Conservation (phyloP, 176 grass and related monocot species). For the Carex scoparia region DNA sequence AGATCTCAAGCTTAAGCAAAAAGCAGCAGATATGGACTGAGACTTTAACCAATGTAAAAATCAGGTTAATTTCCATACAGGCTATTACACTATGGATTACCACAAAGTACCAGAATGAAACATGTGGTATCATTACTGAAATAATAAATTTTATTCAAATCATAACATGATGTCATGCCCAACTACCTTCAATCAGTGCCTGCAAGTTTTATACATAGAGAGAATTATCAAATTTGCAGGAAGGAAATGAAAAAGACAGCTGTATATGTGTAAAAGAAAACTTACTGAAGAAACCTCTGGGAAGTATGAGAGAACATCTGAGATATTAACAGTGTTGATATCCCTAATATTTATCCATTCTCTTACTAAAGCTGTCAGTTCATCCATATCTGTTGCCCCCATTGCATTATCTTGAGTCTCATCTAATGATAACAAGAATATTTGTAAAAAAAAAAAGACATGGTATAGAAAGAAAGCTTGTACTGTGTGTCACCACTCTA, state of each 20-base stretch:
- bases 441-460: neutral
- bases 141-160: neutral
- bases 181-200: slow-evolving; percentile 80
- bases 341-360: slow-evolving; percentile 69
- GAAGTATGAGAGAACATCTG: slow-evolving; percentile 75
- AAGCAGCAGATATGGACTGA: neutral
- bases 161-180: neutral
- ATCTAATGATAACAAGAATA: slow-evolving; percentile 33
- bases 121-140: neutral
- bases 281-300: slow-evolving; percentile 66
- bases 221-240: slow-evolving; percentile 23
- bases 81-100: neutral
- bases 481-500: neutral
- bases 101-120: neutral
- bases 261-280: neutral
- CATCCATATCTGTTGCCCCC: slow-evolving; percentile 48
- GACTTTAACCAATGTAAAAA: neutral
- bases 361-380: slow-evolving; percentile 49
- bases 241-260: neutral
- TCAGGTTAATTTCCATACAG: neutral
- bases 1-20: too few relatives aligned
- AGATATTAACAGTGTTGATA: slow-evolving; percentile 37
- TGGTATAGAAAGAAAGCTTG: neutral
- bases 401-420: slow-evolving; percentile 82
- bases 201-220: slow-evolving; percentile 42